These are phyloP conservation scores for Pulveroboletus sp. DNA, from an alignment of 768 basidiomycete species.

Conservation along the genomic window DNA sequence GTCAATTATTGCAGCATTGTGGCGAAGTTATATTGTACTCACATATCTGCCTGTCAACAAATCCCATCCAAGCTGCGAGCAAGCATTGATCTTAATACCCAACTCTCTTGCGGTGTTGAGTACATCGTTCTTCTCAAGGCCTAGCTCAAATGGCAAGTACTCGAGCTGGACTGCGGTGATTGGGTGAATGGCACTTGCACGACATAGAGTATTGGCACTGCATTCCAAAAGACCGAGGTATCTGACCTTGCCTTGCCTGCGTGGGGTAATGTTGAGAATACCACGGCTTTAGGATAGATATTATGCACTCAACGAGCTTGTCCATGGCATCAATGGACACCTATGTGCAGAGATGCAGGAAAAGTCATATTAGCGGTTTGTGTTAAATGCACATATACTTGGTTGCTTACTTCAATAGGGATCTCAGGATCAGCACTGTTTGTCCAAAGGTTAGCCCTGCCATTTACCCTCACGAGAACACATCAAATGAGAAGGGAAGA, in stretches of 20 bases:
- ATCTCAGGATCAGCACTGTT: constrained; percentile 36
- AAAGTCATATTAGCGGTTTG: too few species aligned
- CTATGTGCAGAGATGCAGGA: constrained; percentile 9
- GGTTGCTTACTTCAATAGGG: constrained; percentile 41
- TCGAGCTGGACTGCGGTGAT: constrained; percentile 49
- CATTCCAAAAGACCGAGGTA: constrained; percentile 52
- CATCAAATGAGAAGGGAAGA: not conserved
- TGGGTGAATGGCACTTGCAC: constrained; percentile 48
- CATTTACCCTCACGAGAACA: too few species aligned
- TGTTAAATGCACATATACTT: not conserved
- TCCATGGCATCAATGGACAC: constrained; percentile 46
- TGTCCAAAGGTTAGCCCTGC: not conserved
- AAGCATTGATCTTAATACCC: constrained; percentile 47
- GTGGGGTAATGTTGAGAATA: constrained; percentile 8
- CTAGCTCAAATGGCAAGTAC: constrained; percentile 47
- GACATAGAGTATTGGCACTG: constrained; percentile 42
- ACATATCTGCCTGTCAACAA: constrained; percentile 47
- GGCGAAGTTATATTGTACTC: constrained; percentile 14
- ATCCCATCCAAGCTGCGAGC: constrained; percentile 50
- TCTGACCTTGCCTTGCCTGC: constrained; percentile 36
- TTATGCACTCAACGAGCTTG: constrained; percentile 40
- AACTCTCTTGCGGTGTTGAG: constrained; percentile 44
- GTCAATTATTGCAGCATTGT: too few species aligned
- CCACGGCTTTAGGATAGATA: not conserved
- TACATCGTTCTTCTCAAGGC: constrained; percentile 43